phyloP scores from a whole-genome alignment of 2,329 filamentous ascomycete genomes.

The Gnomoniopsis smithogilvyi region DNA sequence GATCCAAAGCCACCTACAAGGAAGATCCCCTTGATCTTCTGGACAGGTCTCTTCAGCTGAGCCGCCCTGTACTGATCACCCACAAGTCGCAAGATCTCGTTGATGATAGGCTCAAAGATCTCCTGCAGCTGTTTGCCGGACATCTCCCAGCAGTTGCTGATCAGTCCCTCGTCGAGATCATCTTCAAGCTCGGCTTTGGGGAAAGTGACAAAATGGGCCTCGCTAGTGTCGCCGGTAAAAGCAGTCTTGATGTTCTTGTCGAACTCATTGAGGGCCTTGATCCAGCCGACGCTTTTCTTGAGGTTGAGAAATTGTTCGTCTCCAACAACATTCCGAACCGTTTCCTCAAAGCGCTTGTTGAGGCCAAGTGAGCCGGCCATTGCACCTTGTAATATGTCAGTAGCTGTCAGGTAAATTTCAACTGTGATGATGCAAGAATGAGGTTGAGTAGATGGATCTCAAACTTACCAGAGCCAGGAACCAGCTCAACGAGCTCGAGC shows the following conservation, averaged over 20 bases:
- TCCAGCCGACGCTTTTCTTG: not conserved
- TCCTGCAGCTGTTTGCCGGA: not conserved
- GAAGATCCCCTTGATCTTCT: not conserved
- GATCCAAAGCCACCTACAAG: slow-evolving; percentile 7
- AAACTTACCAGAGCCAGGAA: not conserved
- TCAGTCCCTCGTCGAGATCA: not conserved
- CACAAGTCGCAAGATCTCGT: not conserved
- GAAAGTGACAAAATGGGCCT: not conserved
- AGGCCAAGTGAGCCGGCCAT: not conserved
- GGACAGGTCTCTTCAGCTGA: not conserved
- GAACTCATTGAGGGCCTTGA: not conserved
- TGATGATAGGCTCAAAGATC: not conserved
- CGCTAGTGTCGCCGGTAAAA: not conserved
- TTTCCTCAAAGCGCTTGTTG: slow-evolving; percentile 5
- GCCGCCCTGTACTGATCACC: not conserved
- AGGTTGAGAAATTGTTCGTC: not conserved
- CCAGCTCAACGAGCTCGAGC: not conserved
- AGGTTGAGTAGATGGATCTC: not conserved
- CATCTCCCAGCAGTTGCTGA: slow-evolving; percentile 1
- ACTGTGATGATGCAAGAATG: too few species aligned
- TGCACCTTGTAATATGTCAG: not conserved
- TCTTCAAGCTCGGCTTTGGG: not conserved
- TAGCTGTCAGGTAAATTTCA: not conserved
- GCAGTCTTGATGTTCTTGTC: slow-evolving; percentile 9
- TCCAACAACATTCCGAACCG: not conserved